Conservation (phyloP, 2,329 filamentous ascomycete genomes). For the Claviceps maximensis region DNA sequence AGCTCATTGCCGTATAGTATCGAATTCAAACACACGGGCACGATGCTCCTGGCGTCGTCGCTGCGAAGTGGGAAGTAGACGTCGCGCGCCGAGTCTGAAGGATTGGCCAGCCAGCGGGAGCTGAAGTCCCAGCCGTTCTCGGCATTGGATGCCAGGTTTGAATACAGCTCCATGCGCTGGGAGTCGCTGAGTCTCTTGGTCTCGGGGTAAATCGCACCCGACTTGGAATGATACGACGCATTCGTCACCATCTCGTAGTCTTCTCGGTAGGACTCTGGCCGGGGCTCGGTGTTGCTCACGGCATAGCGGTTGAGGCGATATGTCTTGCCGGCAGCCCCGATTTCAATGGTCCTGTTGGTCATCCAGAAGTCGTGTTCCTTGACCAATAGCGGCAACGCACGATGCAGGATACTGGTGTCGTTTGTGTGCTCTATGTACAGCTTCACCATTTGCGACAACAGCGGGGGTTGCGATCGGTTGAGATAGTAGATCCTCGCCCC, state of each 20-base stretch:
- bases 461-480: conserved; percentile 53
- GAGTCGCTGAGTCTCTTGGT: conserved; percentile 35
- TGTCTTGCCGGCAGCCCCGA: conserved; percentile 31
- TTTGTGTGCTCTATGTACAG: conserved; percentile 51
- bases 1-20: conserved; percentile 55
- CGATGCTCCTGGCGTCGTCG: conserved; percentile 42
- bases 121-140: conserved; percentile 55
- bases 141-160: conserved; percentile 50
- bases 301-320: conserved; percentile 45
- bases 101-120: conserved; percentile 43
- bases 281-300: conserved; percentile 50
- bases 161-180: conserved; percentile 40
- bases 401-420: conserved; percentile 45
- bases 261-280: conserved; percentile 54
- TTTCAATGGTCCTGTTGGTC: conserved; percentile 43
- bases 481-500: conserved; percentile 55
- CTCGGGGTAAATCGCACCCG: conserved; percentile 45
- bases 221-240: conserved; percentile 43
- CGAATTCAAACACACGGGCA: conserved; percentile 55
- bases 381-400: conserved; percentile 48
- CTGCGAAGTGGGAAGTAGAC: conserved; percentile 53
- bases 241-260: conserved; percentile 56
- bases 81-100: conserved; percentile 43
- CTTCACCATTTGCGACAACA: conserved; percentile 53
- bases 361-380: conserved; percentile 52